These are phyloP conservation scores for Gastrolobium villosum DNA, from an alignment of 306 rosid genomes.

Conservation along the genomic window DNA sequence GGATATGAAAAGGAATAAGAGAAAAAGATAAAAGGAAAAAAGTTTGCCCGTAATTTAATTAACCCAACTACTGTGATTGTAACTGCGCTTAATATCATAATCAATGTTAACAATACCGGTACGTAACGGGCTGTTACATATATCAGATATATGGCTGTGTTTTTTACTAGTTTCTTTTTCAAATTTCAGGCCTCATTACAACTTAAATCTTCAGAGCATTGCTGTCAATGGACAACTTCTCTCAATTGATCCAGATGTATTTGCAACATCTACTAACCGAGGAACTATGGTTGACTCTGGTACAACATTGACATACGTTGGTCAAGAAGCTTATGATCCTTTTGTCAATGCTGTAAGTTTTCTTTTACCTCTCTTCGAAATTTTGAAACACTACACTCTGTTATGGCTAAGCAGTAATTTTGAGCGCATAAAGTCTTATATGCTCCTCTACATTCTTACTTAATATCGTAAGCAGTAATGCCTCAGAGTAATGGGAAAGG, in stretches of 20 bases:
- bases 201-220: conserved; percentile 88
- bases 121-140: too few species aligned
- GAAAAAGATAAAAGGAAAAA: too few species aligned
- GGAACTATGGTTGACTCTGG: conserved; percentile 98
- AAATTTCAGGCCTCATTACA: conserved; percentile 93
- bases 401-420: too few species aligned
- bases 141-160: conserved; percentile 23
- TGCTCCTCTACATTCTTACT: background rate
- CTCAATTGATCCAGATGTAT: conserved; percentile 79
- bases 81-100: too few species aligned
- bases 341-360: conserved; percentile 86
- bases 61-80: too few species aligned
- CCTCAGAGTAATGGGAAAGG: background rate
- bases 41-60: too few species aligned
- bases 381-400: too few species aligned
- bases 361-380: conserved; percentile 13
- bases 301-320: conserved; percentile 91
- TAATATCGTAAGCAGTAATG: background rate
- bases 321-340: conserved; percentile 92
- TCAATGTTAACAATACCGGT: too few species aligned
- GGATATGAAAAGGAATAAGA: too few species aligned
- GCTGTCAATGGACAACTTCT: conserved; percentile 82
- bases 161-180: conserved; percentile 38
- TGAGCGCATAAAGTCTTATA: conserved; percentile 15
- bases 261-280: conserved; percentile 73